Base-by-base conservation (phyloP, 352 stramenopile genomes). In the Pythium chondricola region DNA sequence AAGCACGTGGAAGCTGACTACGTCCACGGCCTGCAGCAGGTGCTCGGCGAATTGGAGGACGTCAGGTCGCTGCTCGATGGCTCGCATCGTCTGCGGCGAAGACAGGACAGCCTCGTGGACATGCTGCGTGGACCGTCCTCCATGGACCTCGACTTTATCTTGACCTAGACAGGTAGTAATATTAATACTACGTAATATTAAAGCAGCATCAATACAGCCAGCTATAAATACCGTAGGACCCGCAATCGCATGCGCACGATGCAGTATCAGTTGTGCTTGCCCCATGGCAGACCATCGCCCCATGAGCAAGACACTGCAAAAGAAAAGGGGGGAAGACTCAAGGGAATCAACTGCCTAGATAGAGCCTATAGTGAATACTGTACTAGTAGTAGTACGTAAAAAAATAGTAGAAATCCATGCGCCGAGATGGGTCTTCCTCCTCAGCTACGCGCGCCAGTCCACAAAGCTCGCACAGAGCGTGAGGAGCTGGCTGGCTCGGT, bases 1-100 rank as follows among this genome's bases (percentile, higher is more conserved):
- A 71, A 59, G 20, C 56, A 73, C 36, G 53, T 66, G 32, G 56
- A 67, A 20, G 58, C 61, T 0, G 67, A 80, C 32, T 56, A 74
- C 20, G 52, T 81, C 1, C 27, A 46, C 6, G 69, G 56, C 1
- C 36, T 83, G 2, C 56, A 68, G 46, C 66, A 83, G 25, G 48
- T 61, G 4, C 31, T 83, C 22, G 58, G 67, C 10, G 48, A 48
- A 31, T 24, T 81, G 22, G 43, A 47, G 0, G 67, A 79, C 41
- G 72, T 71, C 20, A 48, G 56, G 27, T 54, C 51, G 52, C 57
- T 83, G 48, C 51, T 81, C 11, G 64, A 61, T 3, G 48, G 52
- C 25, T 44, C 44, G 14, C 39, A 50, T 20, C 37, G 26, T 9
- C 37, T 43, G 6, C 26, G 14, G 32, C 10, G 13, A 22, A 26